Base-by-base conservation (phyloP, 345 rosid species). In the Bretschneidera sinensis region DNA sequence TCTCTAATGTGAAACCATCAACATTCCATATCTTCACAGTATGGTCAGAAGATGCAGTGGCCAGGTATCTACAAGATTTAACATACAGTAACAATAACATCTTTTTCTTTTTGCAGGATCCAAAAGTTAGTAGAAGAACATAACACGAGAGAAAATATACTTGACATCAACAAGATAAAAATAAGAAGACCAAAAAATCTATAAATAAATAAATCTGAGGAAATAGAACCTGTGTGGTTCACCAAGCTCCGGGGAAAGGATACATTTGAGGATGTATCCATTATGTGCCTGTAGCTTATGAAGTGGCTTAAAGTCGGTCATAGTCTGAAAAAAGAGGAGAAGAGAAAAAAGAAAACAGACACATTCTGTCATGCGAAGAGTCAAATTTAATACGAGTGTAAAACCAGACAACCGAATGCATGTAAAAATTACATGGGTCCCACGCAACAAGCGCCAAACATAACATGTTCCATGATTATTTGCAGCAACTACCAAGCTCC, bases 1-100 rank as follows among this genome's bases (percentile, higher is more conserved):
- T 94, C 78, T 94, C 97, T 57, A 94, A 80, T 11, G 90, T 86
- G 79, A 94, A 90, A 57, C 96, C 92, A 77, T 90, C 96, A 20
- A 86, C 92, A 59, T 90, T 94, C 97, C 99, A 94, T 66, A 94
- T 88, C 79, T 94, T 94, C 69, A 94, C 96, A 18, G 92, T 94
- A 59, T 78, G 83, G 47, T 94, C 99, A 34, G 99, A 82, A 53
- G 97, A 94, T 79, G 97, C 85, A 51, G 99, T 94, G 17, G 97
- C 97, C 76, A 94, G 77, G 76, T 94, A 90, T 71, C 99, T 92
- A 76, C 51, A 24, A 55, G 65, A 62, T 17, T 61, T 33, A 62
- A 60, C 52, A 54, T 21, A 51, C 49, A 48, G 13, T 16, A 23
- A 63, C 21, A 53, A 47, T 54, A 49, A 20, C 35, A 67, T 16